Conservation (phyloP, 805 yeast genomes). For the Saccharomycopsis javanensis region DNA sequence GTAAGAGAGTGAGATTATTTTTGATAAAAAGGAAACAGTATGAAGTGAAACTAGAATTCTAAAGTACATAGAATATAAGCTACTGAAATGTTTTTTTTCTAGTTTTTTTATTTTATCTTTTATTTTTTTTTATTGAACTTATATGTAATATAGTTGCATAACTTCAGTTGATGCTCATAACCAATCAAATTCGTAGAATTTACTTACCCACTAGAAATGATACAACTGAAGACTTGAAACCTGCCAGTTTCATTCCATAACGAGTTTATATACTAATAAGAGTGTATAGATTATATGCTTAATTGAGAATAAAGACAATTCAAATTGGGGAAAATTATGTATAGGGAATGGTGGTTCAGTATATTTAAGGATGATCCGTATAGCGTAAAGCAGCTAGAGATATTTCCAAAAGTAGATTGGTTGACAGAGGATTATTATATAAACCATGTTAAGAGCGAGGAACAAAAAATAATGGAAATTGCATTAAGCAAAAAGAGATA, state of each 20-base stretch:
- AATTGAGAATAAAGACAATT: no score
- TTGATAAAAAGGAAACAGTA: no score
- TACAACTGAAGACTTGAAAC: no score
- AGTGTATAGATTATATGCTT: no score
- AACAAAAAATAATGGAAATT: not conserved
- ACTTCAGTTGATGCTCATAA: not conserved
- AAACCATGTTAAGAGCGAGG: not conserved
- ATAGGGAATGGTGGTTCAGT: not conserved
- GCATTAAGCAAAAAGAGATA: constrained; percentile 1
- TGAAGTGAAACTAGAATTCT: no score
- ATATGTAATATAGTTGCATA: not conserved
- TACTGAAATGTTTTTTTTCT: no score
- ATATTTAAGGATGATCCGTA: not conserved
- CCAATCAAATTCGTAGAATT: not conserved
- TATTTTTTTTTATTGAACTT: not conserved
- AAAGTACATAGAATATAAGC: no score
- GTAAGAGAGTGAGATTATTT: no score
- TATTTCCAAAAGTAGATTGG: not conserved
- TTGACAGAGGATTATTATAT: not conserved
- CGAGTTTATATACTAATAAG: no score
- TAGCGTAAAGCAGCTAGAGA: not conserved
- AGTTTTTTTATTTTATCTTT: not conserved
- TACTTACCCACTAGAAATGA: no score
- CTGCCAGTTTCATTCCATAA: not conserved
- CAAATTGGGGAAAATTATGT: not conserved